These are phyloP conservation scores for Puya raimondii DNA, from an alignment of 176 grass and related monocot species.

Conservation along the genomic window DNA sequence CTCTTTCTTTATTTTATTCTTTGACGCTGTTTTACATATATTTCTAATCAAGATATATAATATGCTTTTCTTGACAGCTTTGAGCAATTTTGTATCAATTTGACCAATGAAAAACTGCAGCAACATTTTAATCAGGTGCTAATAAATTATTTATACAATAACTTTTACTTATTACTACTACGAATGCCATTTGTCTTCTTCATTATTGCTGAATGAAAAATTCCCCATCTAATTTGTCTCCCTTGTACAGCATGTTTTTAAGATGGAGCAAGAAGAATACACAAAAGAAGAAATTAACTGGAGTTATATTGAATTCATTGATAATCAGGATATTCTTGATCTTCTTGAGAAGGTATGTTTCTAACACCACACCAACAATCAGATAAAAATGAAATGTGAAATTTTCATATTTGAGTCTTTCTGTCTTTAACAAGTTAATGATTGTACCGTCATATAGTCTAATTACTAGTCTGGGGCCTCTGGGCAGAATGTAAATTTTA, in stretches of 20 bases:
- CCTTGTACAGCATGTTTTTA: slow-evolving; percentile 81
- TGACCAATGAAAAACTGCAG: slow-evolving; percentile 98
- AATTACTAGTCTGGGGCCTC: too few relatives aligned
- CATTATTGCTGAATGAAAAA: background rate
- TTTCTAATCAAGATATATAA: slow-evolving; percentile 12
- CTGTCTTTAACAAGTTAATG: background rate
- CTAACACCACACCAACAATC: slow-evolving; percentile 2
- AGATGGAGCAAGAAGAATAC: slow-evolving; percentile 99
- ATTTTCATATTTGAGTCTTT: background rate
- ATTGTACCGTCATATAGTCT: background rate
- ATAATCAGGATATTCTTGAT: slow-evolving; percentile 95
- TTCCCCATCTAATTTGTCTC: slow-evolving; percentile 3
- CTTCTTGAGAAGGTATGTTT: slow-evolving; percentile 91
- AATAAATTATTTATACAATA: background rate
- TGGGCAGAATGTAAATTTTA: too few relatives aligned
- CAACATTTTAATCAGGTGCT: slow-evolving; percentile 98
- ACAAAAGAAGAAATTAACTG: slow-evolving; percentile 96
- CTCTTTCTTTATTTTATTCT: background rate
- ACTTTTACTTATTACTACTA: background rate
- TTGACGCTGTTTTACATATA: background rate
- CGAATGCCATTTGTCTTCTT: background rate
- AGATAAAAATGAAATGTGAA: background rate
- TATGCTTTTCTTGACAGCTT: slow-evolving; percentile 51
- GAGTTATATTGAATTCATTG: slow-evolving; percentile 98
- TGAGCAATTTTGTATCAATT: slow-evolving; percentile 99